Evolutionary conservation across 768 basidiomycete species (phyloP), one percentile per base, ranked within the genome.

Genomic region (Suillus weaverae): DNA sequence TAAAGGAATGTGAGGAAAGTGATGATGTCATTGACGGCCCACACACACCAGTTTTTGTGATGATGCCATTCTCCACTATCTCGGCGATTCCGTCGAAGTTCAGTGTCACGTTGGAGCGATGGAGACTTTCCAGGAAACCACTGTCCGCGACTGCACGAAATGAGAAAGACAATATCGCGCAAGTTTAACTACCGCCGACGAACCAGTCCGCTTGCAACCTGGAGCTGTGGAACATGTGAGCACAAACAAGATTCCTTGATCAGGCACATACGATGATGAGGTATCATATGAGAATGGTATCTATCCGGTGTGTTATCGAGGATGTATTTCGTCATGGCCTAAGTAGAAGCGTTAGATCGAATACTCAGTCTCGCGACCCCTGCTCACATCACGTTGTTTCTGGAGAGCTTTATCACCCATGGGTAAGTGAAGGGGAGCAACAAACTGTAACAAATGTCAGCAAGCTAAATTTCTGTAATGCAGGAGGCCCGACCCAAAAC

Each of bases 401-500:
- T 70, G 64, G 36, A 62, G 62, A 5, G 53, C 53, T 30, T 62
- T 64, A 16, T 53, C 38, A 44, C 44, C 61, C 53, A 18, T 69
- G 43, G 64, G 62, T 26, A 59, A n/a, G 41, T 74, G n/a, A 11
- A 16, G 50, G 4, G 72, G 71, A 64, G 64, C 68, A 26, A 74
- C 71, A 20, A 64, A 65, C 73, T 73, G 22, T 30, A 35, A 26
- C 22, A 22, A 30, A 26, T 10, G 14, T 56, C 32, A 61, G 35
- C 60, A 61, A 32, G 41, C 60, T 14, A 36, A 36, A 55, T 20
- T 13, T 22, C 8, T 61, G n/a, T 16, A 10, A 33, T 13, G 16
- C 26, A 56, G 18, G 14, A 38, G 11, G 30, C 72, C 80, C 36
- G 68, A 85, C 86, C 69, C 77, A 77, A 50, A 78, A 77, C 81